phyloP scores from a whole-genome alignment of 441 rosid genomes.

The Euphorbia celastroides region DNA sequence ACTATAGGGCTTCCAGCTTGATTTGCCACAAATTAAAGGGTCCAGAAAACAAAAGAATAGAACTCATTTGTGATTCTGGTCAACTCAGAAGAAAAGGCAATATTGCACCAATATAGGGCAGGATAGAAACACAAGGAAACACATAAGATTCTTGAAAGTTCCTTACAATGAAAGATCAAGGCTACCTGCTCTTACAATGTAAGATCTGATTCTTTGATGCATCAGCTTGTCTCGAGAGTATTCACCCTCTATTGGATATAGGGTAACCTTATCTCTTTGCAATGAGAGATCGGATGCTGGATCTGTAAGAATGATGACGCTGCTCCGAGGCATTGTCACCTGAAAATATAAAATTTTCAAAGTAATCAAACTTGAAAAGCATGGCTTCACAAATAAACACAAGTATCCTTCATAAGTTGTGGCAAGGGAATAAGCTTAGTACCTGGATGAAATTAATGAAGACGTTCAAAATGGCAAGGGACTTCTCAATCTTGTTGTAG shows the following conservation, averaged over 20 bases:
- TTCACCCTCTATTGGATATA: slow-evolving; percentile 72
- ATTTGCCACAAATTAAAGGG: no score
- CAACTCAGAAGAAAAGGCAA: neutral
- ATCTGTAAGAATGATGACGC: slow-evolving; percentile 73
- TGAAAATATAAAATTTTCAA: slow-evolving; percentile 24
- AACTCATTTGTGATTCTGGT: no score
- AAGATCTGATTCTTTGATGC: slow-evolving; percentile 97
- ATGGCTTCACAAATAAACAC: no score
- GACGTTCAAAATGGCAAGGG: slow-evolving; percentile 62
- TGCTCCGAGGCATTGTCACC: slow-evolving; percentile 75
- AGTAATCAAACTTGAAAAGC: neutral
- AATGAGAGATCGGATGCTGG: slow-evolving; percentile 69
- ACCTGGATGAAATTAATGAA: slow-evolving; percentile 80
- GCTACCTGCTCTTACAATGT: slow-evolving; percentile 90
- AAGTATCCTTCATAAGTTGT: no score
- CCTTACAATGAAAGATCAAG: slow-evolving; percentile 15
- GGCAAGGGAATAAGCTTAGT: neutral
- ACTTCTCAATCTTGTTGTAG: slow-evolving; percentile 57
- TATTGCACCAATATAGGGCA: no score
- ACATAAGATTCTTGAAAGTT: slow-evolving; percentile 9
- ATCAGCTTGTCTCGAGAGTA: slow-evolving; percentile 82
- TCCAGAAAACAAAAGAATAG: no score
- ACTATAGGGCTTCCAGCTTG: no score
- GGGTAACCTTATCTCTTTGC: slow-evolving; percentile 39
- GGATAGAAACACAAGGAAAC: no score